Percentiles rank a stretch among this genome's conserved stretches.
Evolutionary conservation across 2,329 filamentous ascomycete species (phyloP).

Genomic region (Teratosphaeria gauchensis): DNA sequence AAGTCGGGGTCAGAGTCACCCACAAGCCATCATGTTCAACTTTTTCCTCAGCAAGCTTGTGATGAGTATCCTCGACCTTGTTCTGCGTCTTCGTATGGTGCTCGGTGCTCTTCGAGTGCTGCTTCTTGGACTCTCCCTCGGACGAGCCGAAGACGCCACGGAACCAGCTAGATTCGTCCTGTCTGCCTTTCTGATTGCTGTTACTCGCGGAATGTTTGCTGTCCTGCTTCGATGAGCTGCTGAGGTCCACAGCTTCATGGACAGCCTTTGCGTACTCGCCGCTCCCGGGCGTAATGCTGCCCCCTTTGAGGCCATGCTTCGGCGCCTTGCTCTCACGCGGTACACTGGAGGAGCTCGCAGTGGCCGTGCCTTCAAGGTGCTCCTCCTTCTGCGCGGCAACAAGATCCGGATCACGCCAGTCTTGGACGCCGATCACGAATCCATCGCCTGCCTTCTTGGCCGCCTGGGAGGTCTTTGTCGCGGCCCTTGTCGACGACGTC

Average conservation of each 20-base stretch:
- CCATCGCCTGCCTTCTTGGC: conserved; percentile 41
- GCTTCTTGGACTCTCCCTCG: conserved; percentile 3
- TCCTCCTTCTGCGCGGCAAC: conserved; percentile 37
- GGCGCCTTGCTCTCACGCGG: conserved; percentile 11
- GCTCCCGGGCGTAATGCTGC: conserved; percentile 62
- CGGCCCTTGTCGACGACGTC: conserved; percentile 19
- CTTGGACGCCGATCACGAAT: conserved; percentile 75
- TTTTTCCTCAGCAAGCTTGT: background rate
- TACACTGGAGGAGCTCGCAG: conserved; percentile 5
- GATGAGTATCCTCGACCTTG: conserved; percentile 1
- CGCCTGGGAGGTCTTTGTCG: conserved; percentile 19
- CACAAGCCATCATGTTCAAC: conserved; percentile 64
- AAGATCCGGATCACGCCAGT: conserved; percentile 74
- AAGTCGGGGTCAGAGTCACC: conserved; percentile 92
- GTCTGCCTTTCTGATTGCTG: background rate
- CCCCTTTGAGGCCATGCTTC: conserved; percentile 39
- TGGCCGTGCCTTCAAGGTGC: conserved; percentile 17
- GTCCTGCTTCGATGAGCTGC: conserved; percentile 2
- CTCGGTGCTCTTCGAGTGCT: background rate
- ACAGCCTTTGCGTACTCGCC: conserved; percentile 53
- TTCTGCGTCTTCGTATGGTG: background rate
- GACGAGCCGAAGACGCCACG: conserved; percentile 1
- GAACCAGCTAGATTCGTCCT: conserved; percentile 3
- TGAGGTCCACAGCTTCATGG: conserved; percentile 17
- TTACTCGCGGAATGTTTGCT: background rate